Evolutionary conservation across 2,329 filamentous ascomycete species (phyloP), one percentile per base, ranked within the genome.

Genomic region (Penicillium sp.): DNA sequence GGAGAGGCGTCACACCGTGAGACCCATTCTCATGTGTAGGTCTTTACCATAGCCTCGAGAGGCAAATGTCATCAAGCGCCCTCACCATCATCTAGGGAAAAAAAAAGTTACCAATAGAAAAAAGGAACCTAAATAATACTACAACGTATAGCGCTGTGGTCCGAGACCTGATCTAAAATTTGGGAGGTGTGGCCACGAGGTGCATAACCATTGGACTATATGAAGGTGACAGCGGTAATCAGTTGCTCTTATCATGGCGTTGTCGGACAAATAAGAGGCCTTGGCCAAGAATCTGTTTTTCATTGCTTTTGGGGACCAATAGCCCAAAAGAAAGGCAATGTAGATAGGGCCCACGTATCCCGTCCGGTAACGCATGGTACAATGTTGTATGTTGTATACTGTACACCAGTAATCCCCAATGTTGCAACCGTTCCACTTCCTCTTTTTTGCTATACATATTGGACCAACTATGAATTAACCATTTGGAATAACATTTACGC

Each of bases 191-290:
- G 58, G 57, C 62, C 62, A 61, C 61, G 60, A 62, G 61, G 58
- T 51, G 47, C 46, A 56, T 47, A 16, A 34, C 45, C 47, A 64
- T 64, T 64, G 62, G 61, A 47, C 47, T 32, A 48, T 57, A 35
- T 43, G 54, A 60, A 56, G 56, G 55, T 64, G 62, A 62, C 61
- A 63, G 61, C 59, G 62, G 51, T 51, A 60, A 64, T 61, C 61
- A 62, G 45, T 58, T 53, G 41, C 56, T 61, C 59, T 64, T 61
- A 63, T 63, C 61, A 56, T 49, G 29, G 48, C 19, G 16, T 30
- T 26, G 16, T 29, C 35, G 45, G 46, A 55, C 51, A 48, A 58
- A 58, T 59, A 38, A 48, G 44, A 47, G 42, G 14, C 39, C 27
- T 30, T 27, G 23, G 16, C n/a, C 30, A 23, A 43, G 38, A 27